Percentiles rank a stretch among this genome's conserved stretches.
Conservation (phyloP, 345 rosid species). For the Arabis hirsuta region DNA sequence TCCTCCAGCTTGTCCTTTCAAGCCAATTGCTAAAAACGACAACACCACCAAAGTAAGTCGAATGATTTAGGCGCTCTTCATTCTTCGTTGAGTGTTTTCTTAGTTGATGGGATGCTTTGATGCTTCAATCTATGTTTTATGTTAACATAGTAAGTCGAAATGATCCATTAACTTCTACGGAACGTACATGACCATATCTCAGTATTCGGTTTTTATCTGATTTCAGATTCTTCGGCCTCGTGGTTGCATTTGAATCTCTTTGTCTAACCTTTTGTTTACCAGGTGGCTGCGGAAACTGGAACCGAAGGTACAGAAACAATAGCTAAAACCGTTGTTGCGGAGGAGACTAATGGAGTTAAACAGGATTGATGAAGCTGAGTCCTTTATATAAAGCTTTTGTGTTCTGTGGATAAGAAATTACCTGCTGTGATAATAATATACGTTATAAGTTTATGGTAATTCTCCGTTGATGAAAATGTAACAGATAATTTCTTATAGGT, state of each 20-base stretch:
- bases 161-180: too few species aligned
- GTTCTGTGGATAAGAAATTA: slow-evolving; percentile 27
- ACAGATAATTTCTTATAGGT: neutral
- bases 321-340: slow-evolving; percentile 20
- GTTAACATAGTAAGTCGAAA: too few species aligned
- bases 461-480: slow-evolving; percentile 11
- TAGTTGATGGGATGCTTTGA: neutral
- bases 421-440: neutral
- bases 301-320: slow-evolving; percentile 32
- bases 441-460: slow-evolving; percentile 17
- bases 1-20: slow-evolving; percentile 89
- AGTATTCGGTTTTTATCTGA: too few species aligned
- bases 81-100: slow-evolving; percentile 1
- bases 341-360: slow-evolving; percentile 32
- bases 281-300: slow-evolving; percentile 39
- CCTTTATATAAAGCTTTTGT: slow-evolving; percentile 29
- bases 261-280: neutral
- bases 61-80: neutral
- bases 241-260: slow-evolving; percentile 3
- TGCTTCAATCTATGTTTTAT: neutral
- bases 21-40: slow-evolving; percentile 54
- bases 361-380: slow-evolving; percentile 43
- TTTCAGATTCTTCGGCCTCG: neutral
- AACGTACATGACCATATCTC: too few species aligned
- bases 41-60: slow-evolving; percentile 54